These are phyloP conservation scores for Parathielavia hyrcaniae DNA, from an alignment of 495 filamentous ascomycete genomes.

Conservation along the genomic window DNA sequence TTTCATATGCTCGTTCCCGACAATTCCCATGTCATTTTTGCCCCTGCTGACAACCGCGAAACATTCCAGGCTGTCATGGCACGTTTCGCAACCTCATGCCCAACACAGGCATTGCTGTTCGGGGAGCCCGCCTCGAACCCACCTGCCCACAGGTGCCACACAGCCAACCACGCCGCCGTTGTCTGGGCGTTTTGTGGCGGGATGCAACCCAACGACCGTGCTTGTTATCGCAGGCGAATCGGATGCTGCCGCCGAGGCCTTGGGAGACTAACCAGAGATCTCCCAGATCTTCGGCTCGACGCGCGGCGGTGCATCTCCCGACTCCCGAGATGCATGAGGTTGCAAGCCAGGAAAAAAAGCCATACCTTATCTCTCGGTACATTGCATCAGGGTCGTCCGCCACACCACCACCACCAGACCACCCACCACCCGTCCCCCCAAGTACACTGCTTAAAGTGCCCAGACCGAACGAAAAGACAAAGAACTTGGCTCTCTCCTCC, in stretches of 20 bases:
- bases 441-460: background rate
- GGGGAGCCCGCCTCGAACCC: too few relatives aligned
- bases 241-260: slow-evolving; percentile 9
- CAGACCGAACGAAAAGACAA: background rate
- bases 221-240: slow-evolving; percentile 9
- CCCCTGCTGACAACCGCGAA: background rate
- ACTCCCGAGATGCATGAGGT: slow-evolving; percentile 9
- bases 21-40: background rate
- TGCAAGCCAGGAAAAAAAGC: too few relatives aligned
- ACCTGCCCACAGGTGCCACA: too few relatives aligned
- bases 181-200: background rate
- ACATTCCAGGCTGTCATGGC: background rate
- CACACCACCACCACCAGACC: background rate
- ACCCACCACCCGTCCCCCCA: too few relatives aligned
- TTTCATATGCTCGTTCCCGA: background rate
- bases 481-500: background rate
- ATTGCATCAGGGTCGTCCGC: background rate
- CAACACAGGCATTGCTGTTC: background rate
- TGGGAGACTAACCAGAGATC: slow-evolving; percentile 17
- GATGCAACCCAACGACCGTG: slow-evolving; percentile 2
- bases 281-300: slow-evolving; percentile 11
- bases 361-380: background rate
- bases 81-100: background rate
- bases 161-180: background rate
- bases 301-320: slow-evolving; percentile 1